Evolutionary conservation across 495 filamentous ascomycete genomes (phyloP), one percentile per base, ranked within the genome.

Genomic region (Lasiosphaeria hispida): DNA sequence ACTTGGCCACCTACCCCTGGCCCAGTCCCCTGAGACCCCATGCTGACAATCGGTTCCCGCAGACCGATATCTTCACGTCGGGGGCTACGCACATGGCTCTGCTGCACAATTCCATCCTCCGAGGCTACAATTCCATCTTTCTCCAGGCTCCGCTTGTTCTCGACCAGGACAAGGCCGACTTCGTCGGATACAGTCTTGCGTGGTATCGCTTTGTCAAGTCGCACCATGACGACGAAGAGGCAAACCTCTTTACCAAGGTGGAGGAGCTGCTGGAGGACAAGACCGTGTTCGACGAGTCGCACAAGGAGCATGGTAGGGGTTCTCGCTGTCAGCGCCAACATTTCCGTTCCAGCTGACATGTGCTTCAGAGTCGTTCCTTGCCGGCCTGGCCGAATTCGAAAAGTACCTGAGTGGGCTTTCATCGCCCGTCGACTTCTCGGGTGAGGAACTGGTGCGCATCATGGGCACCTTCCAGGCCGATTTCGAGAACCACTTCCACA

Each of bases 121-220:
- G 82, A 38, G 81, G 80, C 57, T 81, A 77, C 67, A 85, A 85
- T 68, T 80, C 79, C 53, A 80, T 85, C 63, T 83, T 77, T 68
- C 78, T 75, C 14, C 79, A 82, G 51, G 79, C 79, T 10, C 69
- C 70, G 10, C 64, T 71, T 62, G 61, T 79, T 34, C 51, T 63
- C 18, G 71, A 77, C 30, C 57, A 62, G 44, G 78, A 80, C 64
- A 71, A 71, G 56, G 57, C 68, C 36, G 75, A 81, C 58, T 83
- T 84, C 50, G 61, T 83, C 47, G 78, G 77, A 10, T 83, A 84
- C 63, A 62, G 63, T 39, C 70, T 76, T 15, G 66, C 78, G 0
- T 84, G 80, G 80, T 67, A 71, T 65, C 71, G 73, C 33, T 80
- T 83, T 55, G 78, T 84, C 41, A 77, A 75, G 60, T 71, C 69